Evolutionary conservation across 75 land plant genomes (phyloP), one percentile per base, ranked within the genome.

Genomic region (Pinus taeda): DNA sequence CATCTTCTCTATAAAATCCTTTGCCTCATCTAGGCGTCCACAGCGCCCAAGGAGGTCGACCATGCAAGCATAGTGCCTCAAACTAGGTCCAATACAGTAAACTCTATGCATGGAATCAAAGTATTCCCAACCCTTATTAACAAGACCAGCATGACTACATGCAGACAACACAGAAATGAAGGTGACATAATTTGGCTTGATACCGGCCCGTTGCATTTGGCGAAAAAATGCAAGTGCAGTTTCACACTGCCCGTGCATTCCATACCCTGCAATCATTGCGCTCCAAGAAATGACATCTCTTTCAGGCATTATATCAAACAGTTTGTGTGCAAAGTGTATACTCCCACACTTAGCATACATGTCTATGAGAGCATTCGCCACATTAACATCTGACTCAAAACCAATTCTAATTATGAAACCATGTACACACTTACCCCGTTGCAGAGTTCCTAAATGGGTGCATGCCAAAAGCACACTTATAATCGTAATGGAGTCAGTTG

Each of bases 291-390:
- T 83, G 30, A 65, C 66, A 57, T 88, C 86, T 62, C 65, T 82
- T 57, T 82, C 76, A 15, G 57, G 81, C 72, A 83, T 79, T 70
- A 59, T 33, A 13, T 60, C 64, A 73, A 93, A 93, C 24, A 90
- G 64, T 59, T 60, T 39, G 49, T 49, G 77, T 22, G 93, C 84
- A 36, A 84, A 86, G 49, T 78, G 77, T 33, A 93, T 36, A 70
- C 78, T 57, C 45, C 89, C 87, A 80, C 93, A 93, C 67, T 88
- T 93, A 42, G 87, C 85, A 76, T 90, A 93, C 93, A 93, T 88
- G 53, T 88, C 86, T 56, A 83, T 78, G 26, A 93, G 81, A 12
- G 92, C 75, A 78, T 81, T 82, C 6, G 79, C 77, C 20, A 86
- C 89, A 78, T 81, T 62, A 53, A 85, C 80, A 78, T 76, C 81